A percentile compares a stretch with the other conserved stretches of the same genome.
Conservation (phyloP, 2,329 filamentous ascomycete genomes). For the Pseudomassariella vexata region DNA sequence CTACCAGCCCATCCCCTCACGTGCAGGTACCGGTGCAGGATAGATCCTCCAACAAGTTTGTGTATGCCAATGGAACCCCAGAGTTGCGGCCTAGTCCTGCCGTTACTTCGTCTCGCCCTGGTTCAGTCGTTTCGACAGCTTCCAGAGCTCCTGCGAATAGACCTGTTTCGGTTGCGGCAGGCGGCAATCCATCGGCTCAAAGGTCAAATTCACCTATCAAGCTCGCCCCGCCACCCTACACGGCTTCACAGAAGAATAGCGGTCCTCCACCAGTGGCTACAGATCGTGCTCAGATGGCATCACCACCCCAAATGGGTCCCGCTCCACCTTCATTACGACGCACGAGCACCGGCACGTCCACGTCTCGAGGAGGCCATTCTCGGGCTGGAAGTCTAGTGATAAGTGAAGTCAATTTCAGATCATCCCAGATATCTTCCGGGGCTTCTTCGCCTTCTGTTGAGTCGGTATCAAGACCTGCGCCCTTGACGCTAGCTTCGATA, state of each 20-base stretch:
- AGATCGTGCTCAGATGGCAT: constrained; percentile 25
- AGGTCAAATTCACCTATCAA: constrained; percentile 50
- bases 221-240: constrained; percentile 16
- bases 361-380: constrained; percentile 32
- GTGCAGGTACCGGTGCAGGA: constrained; percentile 28
- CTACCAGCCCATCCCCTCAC: constrained; percentile 26
- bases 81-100: constrained; percentile 33
- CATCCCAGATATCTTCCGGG: constrained; percentile 7
- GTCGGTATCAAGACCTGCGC: constrained; percentile 28
- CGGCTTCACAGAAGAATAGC: constrained; percentile 12
- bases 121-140: constrained; percentile 39
- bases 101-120: constrained; percentile 32
- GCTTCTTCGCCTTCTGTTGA: constrained; percentile 25
- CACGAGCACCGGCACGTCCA: constrained; percentile 35
- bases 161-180: constrained; percentile 21
- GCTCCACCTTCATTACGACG: constrained; percentile 30
- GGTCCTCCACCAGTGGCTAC: constrained; percentile 15
- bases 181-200: constrained; percentile 23
- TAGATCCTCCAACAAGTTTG: constrained; percentile 56
- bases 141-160: constrained; percentile 37
- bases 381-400: constrained; percentile 32
- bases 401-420: constrained; percentile 10
- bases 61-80: constrained; percentile 65
- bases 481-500: constrained; percentile 49
- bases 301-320: constrained; percentile 30